phyloP scores from a whole-genome alignment of 352 stramenopile genomes.

The Globisporangium paroecandrum region DNA sequence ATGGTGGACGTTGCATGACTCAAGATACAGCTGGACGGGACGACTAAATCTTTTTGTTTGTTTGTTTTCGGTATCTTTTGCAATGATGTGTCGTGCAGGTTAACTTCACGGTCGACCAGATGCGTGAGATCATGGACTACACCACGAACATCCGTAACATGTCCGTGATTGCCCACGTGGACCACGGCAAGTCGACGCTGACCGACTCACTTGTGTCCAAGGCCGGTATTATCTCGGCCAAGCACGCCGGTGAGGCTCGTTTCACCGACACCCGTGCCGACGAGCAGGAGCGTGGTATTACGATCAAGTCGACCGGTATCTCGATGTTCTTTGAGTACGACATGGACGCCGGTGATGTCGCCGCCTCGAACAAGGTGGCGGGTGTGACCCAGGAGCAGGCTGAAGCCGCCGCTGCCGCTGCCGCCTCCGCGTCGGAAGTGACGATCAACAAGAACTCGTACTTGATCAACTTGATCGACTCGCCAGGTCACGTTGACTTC shows the following conservation, averaged over 20 bases:
- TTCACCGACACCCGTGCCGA: conserved; percentile 99
- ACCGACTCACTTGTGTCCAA: conserved; percentile 99
- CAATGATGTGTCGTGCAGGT: conserved; percentile 57
- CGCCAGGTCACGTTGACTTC: conserved; percentile 99
- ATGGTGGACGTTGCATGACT: background rate
- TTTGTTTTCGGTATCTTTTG: background rate
- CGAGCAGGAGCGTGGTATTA: conserved; percentile 99
- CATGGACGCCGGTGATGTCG: conserved; percentile 91
- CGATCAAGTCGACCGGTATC: conserved; percentile 99
- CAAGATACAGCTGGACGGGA: background rate
- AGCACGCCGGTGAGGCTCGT: conserved; percentile 97
- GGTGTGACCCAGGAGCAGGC: conserved; percentile 49
- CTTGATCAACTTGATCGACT: conserved; percentile 99
- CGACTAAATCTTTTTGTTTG: background rate
- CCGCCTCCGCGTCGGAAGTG: conserved; percentile 48
- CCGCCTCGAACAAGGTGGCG: conserved; percentile 58
- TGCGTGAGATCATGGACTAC: conserved; percentile 98
- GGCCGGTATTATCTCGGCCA: conserved; percentile 98
- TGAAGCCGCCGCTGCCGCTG: conserved; percentile 24
- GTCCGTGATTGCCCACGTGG: conserved; percentile 99
- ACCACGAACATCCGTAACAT: conserved; percentile 99
- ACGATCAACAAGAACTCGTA: conserved; percentile 98
- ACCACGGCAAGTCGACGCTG: conserved; percentile 99
- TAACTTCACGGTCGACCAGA: conserved; percentile 99
- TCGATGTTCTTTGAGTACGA: conserved; percentile 99